Conservation (phyloP, 2,329 filamentous ascomycete species). For the Biscogniauxia sp. region DNA sequence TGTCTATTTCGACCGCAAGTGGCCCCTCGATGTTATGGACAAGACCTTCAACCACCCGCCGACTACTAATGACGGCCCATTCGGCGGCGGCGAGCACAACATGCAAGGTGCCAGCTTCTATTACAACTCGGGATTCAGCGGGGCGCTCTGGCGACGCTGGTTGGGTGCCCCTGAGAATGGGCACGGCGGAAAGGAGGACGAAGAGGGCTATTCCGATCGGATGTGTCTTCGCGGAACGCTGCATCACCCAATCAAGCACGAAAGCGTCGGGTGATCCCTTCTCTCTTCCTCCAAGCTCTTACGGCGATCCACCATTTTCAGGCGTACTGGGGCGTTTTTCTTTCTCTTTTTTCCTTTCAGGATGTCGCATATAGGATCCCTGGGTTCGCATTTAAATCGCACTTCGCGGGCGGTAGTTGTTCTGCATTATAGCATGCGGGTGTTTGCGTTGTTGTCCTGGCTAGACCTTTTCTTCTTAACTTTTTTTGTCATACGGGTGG, state of each 20-base stretch:
- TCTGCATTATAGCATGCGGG: not conserved
- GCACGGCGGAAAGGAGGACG: slow-evolving; percentile 33
- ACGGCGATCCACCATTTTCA: not conserved
- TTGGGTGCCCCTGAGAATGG: slow-evolving; percentile 36
- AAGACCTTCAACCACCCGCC: slow-evolving; percentile 61
- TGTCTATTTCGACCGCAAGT: slow-evolving; percentile 63
- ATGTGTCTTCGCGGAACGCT: slow-evolving; percentile 67
- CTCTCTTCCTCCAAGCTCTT: not conserved
- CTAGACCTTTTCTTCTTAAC: not conserved
- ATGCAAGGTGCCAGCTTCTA: slow-evolving; percentile 67
- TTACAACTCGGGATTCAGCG: slow-evolving; percentile 61
- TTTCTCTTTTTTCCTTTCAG: not conserved
- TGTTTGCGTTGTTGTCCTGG: not conserved
- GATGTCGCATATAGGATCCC: not conserved
- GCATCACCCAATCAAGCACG: slow-evolving; percentile 61
- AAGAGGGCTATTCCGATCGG: slow-evolving; percentile 36
- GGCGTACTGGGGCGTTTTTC: not conserved
- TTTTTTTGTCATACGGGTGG: not conserved
- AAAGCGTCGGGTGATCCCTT: slow-evolving; percentile 19
- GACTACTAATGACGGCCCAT: slow-evolving; percentile 50
- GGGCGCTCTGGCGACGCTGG: slow-evolving; percentile 63
- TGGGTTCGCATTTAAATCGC: not conserved
- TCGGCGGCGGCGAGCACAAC: slow-evolving; percentile 63
- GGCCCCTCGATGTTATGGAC: slow-evolving; percentile 57
- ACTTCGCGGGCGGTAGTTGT: not conserved